Conservation (phyloP, 1,139 yeast species). For the Sugiyamaella castrensis region DNA sequence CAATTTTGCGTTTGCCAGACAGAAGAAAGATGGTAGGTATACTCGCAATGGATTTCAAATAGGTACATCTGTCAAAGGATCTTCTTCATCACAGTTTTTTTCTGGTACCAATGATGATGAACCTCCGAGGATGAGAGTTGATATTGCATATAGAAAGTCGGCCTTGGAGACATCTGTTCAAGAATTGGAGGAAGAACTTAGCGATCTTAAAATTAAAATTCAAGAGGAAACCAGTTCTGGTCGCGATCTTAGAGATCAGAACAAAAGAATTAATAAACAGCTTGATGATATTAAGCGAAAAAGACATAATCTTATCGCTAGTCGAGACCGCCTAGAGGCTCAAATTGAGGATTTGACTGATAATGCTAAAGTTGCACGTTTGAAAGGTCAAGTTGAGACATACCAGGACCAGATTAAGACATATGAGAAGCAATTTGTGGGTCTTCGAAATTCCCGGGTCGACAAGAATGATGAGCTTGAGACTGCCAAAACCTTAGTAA, state of each 20-base stretch:
- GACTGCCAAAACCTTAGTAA: neutral
- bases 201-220: neutral
- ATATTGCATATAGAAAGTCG: constrained; percentile 6
- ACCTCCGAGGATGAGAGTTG: constrained; percentile 13
- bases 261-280: neutral
- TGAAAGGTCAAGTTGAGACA: constrained; percentile 20
- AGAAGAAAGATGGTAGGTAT: constrained; percentile 4
- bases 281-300: neutral
- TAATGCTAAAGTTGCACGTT: constrained; percentile 3
- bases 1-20: constrained; percentile 34
- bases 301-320: neutral
- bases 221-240: neutral
- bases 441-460: neutral
- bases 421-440: constrained; percentile 20
- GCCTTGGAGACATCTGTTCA: constrained; percentile 15
- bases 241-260: neutral
- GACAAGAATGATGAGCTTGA: constrained; percentile 1
- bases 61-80: constrained; percentile 10
- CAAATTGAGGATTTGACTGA: constrained; percentile 13
- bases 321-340: constrained; percentile 11
- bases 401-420: constrained; percentile 28
- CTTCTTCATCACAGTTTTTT: constrained; percentile 9
- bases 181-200: constrained; percentile 3
- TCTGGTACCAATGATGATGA: constrained; percentile 2
- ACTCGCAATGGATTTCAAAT: constrained; percentile 13